A percentile compares a stretch with the other conserved stretches of the same genome.
Conservation (phyloP, 306 rosid species). For the Trichosanthes truncata region DNA sequence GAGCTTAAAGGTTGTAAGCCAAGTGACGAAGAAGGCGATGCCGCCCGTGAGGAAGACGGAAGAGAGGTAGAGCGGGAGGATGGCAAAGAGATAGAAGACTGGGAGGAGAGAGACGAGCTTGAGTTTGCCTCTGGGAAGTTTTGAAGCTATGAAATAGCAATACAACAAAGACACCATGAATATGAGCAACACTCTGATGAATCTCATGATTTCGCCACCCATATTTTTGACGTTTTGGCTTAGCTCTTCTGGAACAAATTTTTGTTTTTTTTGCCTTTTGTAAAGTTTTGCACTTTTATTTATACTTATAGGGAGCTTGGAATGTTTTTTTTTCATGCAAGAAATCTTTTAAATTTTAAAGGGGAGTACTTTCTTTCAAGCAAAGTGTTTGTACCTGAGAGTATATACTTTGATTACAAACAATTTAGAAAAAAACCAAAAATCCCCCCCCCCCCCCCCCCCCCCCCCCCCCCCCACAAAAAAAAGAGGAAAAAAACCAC, state of each 20-base stretch:
- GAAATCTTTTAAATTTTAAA: no score
- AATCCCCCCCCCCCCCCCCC: no score
- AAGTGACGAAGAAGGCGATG: conserved; percentile 16
- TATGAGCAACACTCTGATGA: conserved; percentile 15
- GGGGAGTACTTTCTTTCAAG: no score
- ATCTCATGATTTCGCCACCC: conserved; percentile 13
- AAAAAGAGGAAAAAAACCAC: no score
- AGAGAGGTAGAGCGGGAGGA: conserved; percentile 20
- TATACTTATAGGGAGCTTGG: background rate
- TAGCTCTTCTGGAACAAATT: background rate
- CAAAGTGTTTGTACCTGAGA: no score
- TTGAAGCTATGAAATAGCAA: conserved; percentile 18
- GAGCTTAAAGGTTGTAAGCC: conserved; percentile 30
- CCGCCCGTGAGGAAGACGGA: conserved; percentile 18
- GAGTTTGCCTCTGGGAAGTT: conserved; percentile 21
- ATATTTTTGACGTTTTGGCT: background rate
- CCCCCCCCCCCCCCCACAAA: no score
- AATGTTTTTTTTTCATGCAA: no score
- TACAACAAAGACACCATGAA: conserved; percentile 13
- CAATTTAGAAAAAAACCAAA: no score
- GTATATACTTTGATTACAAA: no score
- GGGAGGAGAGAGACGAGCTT: conserved; percentile 23
- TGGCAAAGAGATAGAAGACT: conserved; percentile 14
- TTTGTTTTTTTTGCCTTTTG: background rate
- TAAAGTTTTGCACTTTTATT: background rate